These are phyloP conservation scores for Colletotrichum sp. DNA, from an alignment of 2,329 filamentous ascomycete species.

Conservation along the genomic window DNA sequence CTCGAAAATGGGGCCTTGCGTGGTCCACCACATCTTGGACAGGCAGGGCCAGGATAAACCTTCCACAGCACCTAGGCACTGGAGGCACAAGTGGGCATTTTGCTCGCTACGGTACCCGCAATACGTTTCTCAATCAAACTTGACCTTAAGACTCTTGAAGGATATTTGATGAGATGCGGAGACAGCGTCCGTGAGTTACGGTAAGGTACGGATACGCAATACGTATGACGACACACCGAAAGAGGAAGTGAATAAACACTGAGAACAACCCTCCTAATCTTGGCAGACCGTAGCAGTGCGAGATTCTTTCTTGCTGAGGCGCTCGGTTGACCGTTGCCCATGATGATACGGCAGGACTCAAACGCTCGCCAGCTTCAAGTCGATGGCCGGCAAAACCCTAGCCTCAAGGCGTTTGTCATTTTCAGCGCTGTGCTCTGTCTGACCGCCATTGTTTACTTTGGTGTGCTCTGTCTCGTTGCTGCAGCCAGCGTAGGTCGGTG, in stretches of 20 bases:
- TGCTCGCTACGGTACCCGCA: background rate
- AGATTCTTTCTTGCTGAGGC: background rate
- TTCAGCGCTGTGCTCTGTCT: background rate
- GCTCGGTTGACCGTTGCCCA: conserved; percentile 10
- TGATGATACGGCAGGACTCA: background rate
- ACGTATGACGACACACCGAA: background rate
- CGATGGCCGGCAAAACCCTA: background rate
- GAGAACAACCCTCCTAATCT: background rate
- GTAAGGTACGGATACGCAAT: background rate
- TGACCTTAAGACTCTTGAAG: background rate
- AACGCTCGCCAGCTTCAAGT: conserved; percentile 2
- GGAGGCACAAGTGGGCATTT: background rate
- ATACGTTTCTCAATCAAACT: background rate
- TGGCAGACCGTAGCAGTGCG: background rate
- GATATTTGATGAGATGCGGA: background rate
- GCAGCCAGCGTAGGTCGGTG: background rate
- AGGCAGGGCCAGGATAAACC: background rate
- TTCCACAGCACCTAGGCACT: background rate
- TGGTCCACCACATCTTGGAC: background rate
- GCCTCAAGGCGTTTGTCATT: background rate
- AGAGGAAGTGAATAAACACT: background rate
- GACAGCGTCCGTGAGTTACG: background rate
- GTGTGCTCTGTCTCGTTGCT: background rate
- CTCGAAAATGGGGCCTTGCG: background rate
- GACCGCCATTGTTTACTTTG: background rate